Conservation (phyloP, 164 flowering plant genomes). For the Pachysandra terminalis region DNA sequence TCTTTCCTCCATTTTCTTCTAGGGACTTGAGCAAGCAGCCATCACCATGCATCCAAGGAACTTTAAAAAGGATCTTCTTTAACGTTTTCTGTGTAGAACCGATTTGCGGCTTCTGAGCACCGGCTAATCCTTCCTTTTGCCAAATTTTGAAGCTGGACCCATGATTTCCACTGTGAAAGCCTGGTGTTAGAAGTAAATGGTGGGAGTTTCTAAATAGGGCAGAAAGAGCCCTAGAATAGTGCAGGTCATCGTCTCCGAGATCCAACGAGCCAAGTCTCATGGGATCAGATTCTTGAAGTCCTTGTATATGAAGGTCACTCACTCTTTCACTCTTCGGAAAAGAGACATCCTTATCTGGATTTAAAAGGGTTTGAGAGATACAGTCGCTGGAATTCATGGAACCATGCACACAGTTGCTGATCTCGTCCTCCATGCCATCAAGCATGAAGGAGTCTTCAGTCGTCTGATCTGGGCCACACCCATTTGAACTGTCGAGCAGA, state of each 20-base stretch:
- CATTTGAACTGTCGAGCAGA: slow-evolving; percentile 49
- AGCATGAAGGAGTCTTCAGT: slow-evolving; percentile 56
- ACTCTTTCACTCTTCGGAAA: slow-evolving; percentile 25
- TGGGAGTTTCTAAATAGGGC: slow-evolving; percentile 43
- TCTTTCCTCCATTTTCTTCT: slow-evolving; percentile 23
- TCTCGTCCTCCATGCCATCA: slow-evolving; percentile 64
- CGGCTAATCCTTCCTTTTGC: slow-evolving; percentile 34
- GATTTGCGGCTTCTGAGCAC: slow-evolving; percentile 12
- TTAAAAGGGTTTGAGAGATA: slow-evolving; percentile 51
- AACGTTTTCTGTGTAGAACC: slow-evolving; percentile 44
- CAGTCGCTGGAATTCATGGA: slow-evolving; percentile 64
- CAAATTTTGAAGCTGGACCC: slow-evolving; percentile 60
- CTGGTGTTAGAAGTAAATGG: slow-evolving; percentile 25
- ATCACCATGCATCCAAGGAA: slow-evolving; percentile 49
- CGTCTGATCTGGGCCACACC: slow-evolving; percentile 40
- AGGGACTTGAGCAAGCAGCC: slow-evolving; percentile 24
- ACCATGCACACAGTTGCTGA: slow-evolving; percentile 43
- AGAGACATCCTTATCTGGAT: slow-evolving; percentile 28
- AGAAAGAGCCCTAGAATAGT: slow-evolving; percentile 58
- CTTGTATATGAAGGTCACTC: slow-evolving; percentile 21
- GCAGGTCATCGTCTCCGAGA: slow-evolving; percentile 40
- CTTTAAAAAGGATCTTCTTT: slow-evolving; percentile 57
- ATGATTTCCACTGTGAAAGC: slow-evolving; percentile 16
- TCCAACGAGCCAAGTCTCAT: slow-evolving; percentile 39
- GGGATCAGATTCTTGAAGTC: slow-evolving; percentile 39